Percentiles rank a stretch among this genome's conserved stretches.
These are phyloP conservation scores for Neurospora crassa DNA, from an alignment of 2,329 filamentous ascomycete genomes.

Conservation along the genomic window DNA sequence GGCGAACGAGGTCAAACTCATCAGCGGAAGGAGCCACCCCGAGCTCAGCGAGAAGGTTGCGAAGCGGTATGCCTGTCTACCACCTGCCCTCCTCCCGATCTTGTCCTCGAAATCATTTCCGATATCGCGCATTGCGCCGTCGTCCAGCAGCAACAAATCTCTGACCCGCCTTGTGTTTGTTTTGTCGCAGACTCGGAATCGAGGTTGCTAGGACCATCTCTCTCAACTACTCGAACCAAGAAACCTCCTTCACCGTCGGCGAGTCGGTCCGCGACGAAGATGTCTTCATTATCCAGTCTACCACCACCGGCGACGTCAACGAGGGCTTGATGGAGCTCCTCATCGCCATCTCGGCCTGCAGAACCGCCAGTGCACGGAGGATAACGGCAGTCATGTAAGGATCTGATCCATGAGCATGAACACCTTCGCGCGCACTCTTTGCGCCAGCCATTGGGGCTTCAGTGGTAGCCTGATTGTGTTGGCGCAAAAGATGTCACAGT, in stretches of 20 bases:
- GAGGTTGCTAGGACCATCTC: conserved; percentile 71
- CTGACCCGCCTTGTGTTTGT: conserved; percentile 7
- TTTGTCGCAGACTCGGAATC: conserved; percentile 54
- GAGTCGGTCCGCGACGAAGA: conserved; percentile 96
- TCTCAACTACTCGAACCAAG: conserved; percentile 78
- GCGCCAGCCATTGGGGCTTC: not conserved
- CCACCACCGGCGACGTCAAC: conserved; percentile 91
- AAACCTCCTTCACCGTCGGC: conserved; percentile 85
- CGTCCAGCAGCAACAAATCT: not conserved
- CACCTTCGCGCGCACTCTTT: not conserved
- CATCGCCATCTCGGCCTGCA: conserved; percentile 95
- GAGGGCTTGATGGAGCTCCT: conserved; percentile 96
- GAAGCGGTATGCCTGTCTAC: conserved; percentile 16
- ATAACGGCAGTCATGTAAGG: conserved; percentile 76
- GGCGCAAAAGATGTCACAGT: not conserved
- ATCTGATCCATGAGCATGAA: not conserved
- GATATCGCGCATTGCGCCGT: not conserved
- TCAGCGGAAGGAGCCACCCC: conserved; percentile 39
- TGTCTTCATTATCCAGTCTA: conserved; percentile 96
- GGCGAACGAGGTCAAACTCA: conserved; percentile 45
- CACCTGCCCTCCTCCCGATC: not conserved
- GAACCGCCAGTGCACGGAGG: conserved; percentile 58
- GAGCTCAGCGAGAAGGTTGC: conserved; percentile 33
- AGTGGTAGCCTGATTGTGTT: not conserved
- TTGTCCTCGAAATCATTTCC: not conserved